Conservation (phyloP, 257 asterid species). For the Nicotiana tomentosiformis region DNA sequence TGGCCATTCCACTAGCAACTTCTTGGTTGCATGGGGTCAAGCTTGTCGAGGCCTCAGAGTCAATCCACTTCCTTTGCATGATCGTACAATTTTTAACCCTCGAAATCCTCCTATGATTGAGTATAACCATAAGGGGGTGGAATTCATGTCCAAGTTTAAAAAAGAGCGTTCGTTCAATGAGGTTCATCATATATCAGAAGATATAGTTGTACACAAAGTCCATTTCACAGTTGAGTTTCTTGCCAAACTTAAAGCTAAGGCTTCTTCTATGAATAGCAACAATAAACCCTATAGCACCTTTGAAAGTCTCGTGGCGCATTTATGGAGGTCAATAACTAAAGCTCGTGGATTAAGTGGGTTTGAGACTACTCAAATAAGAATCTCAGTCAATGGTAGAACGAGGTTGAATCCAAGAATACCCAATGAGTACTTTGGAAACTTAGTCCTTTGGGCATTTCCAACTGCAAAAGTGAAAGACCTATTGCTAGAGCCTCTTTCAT, state of each 20-base stretch:
- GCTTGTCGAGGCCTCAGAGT: conserved; percentile 46
- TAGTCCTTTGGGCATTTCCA: conserved; percentile 80
- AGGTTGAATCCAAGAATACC: conserved; percentile 56
- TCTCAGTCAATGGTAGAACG: conserved; percentile 66
- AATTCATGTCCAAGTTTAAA: conserved; percentile 29
- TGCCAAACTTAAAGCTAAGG: conserved; percentile 45
- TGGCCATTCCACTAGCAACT: conserved; percentile 58
- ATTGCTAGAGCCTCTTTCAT: conserved; percentile 29
- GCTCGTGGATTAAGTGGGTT: conserved; percentile 48
- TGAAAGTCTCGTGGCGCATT: conserved; percentile 71
- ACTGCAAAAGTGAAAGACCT: conserved; percentile 37
- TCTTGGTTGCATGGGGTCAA: conserved; percentile 76
- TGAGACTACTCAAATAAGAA: conserved; percentile 51
- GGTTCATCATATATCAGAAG: conserved; percentile 22
- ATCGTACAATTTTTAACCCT: conserved; percentile 47
- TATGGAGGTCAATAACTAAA: conserved; percentile 61
- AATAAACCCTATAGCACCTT: conserved; percentile 62
- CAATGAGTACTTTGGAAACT: conserved; percentile 60
- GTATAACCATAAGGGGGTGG: conserved; percentile 60
- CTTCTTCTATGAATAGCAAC: conserved; percentile 33
- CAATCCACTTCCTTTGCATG: conserved; percentile 42
- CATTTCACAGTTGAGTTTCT: conserved; percentile 53
- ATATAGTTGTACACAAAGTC: conserved; percentile 41
- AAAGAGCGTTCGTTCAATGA: conserved; percentile 29
- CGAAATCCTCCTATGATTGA: conserved; percentile 40